Percentiles rank a stretch among this genome's conserved stretches.
phyloP scores from a whole-genome alignment of 192 early-diverging fungal species.

The Umbelopsis sp. region DNA sequence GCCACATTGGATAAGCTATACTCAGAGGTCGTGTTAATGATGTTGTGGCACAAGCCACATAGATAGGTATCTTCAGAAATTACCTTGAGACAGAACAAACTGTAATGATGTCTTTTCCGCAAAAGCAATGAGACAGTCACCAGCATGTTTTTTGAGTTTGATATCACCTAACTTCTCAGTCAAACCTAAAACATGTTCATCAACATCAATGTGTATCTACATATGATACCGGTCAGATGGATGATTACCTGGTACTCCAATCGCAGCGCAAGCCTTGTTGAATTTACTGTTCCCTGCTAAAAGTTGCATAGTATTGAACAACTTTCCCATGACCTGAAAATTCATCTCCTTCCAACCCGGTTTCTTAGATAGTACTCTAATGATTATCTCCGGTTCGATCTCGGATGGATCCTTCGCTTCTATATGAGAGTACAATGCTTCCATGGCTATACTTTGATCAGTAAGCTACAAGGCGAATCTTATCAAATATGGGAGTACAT shows the following conservation, averaged over 20 bases:
- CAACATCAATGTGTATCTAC: not conserved
- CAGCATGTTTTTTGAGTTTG: slow-evolving; percentile 87
- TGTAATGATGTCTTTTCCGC: slow-evolving; percentile 77
- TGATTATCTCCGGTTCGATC: slow-evolving; percentile 81
- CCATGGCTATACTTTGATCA: slow-evolving; percentile 55
- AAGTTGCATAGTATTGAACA: slow-evolving; percentile 75
- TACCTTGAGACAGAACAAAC: slow-evolving; percentile 76
- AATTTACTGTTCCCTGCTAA: slow-evolving; percentile 72
- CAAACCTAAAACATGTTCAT: slow-evolving; percentile 48
- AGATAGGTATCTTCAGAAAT: not conserved
- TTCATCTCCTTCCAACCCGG: slow-evolving; percentile 99
- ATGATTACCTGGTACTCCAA: slow-evolving; percentile 63
- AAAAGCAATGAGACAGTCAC: slow-evolving; percentile 77
- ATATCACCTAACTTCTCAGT: slow-evolving; percentile 95
- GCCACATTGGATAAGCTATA: slow-evolving; percentile 72
- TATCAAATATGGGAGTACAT: slow-evolving; percentile 5
- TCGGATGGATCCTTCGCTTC: slow-evolving; percentile 48
- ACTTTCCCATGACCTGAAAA: slow-evolving; percentile 84
- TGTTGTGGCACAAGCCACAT: not conserved
- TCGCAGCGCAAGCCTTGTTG: slow-evolving; percentile 68
- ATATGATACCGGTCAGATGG: not conserved
- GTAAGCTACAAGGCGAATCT: slow-evolving; percentile 17
- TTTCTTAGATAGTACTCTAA: slow-evolving; percentile 76
- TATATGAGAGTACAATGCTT: slow-evolving; percentile 72
- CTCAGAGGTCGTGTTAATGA: not conserved